A percentile compares a stretch with the other conserved stretches of the same genome.
Conservation (phyloP, 352 stramenopile species). For the Peronospora farinosa region DNA sequence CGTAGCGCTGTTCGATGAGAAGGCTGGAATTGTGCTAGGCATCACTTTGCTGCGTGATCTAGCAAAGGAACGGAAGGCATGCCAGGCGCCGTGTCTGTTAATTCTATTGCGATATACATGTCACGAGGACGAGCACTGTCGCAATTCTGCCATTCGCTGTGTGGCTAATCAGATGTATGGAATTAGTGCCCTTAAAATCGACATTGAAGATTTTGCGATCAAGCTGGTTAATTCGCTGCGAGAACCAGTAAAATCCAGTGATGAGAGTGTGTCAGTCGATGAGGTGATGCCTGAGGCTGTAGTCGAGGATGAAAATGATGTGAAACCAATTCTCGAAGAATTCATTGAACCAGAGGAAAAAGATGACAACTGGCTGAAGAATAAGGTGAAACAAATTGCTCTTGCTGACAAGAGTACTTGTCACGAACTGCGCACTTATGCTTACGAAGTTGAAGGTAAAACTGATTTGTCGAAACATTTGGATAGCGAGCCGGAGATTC, state of each 20-base stretch:
- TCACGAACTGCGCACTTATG: constrained; percentile 38
- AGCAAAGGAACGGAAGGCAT: constrained; percentile 54
- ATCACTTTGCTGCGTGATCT: constrained; percentile 71
- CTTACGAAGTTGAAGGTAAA: constrained; percentile 35
- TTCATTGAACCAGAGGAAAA: constrained; percentile 5
- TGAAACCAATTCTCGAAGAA: constrained; percentile 6
- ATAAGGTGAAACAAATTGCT: constrained; percentile 24
- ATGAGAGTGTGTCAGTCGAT: constrained; percentile 17
- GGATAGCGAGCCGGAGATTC: constrained; percentile 48
- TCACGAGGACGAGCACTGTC: constrained; percentile 56
- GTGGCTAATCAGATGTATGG: constrained; percentile 76
- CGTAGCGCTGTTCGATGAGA: constrained; percentile 43
- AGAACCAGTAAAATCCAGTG: constrained; percentile 11
- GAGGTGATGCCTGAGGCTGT: constrained; percentile 19
- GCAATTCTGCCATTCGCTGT: constrained; percentile 66
- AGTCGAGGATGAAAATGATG: constrained; percentile 9
- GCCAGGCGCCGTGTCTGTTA: constrained; percentile 41
- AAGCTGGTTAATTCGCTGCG: constrained; percentile 51
- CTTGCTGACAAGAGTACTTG: constrained; percentile 22
- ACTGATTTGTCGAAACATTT: constrained; percentile 30
- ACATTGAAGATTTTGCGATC: constrained; percentile 60
- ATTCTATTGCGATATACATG: constrained; percentile 70
- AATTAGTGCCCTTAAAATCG: constrained; percentile 39
- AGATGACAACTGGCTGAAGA: constrained; percentile 22
- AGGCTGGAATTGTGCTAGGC: constrained; percentile 55